Evolutionary conservation across 2,329 filamentous ascomycete genomes (phyloP), one percentile per base, ranked within the genome.

Genomic region (Fusarium gaditjirri): DNA sequence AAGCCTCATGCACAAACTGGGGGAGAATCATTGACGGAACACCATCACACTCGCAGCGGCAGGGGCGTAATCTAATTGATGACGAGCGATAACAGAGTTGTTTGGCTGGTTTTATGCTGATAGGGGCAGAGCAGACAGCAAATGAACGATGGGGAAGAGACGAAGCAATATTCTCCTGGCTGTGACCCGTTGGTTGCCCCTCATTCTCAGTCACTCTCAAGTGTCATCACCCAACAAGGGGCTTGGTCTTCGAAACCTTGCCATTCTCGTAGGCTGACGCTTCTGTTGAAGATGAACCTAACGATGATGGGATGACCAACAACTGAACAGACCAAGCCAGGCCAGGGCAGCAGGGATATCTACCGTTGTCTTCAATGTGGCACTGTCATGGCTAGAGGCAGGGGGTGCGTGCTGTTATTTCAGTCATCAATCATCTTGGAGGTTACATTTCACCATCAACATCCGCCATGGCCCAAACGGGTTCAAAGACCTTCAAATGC

Each of bases 1-100:
- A 75, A 74, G 63, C 62, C 74, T 76, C 71, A 76, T 76, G 74
- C 72, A 76, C 74, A 73, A 76, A 63, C 59, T 65, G 73, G 74
- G 66, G 66, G 66, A 65, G 62, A 68, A 74, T 52, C 60, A 68
- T 70, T 73, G 65, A 75, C 61, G 74, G 72, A 73, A 73, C 70
- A 73, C 74, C 74, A 75, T 75, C 68, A 72, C 70, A 41, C 39
- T 59, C 65, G 46, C 61, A 74, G 73, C 70, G 70, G 70, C 70
- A 72, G 70, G 70, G 70, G 70, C 70, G 65, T 60, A 61, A 58
- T 67, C 59, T 70, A 55, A 56, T 52, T 58, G 52, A 62, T 44
- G 54, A 62, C 47, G 61, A 65, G 65, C 44, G 43, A 47, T 60
- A 50, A 59, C 58, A 39, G 25, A 25, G 23, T 38, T 54, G 12